phyloP scores from a whole-genome alignment of 2,329 filamentous ascomycete species.

The Purpureocillium takamizusanense region DNA sequence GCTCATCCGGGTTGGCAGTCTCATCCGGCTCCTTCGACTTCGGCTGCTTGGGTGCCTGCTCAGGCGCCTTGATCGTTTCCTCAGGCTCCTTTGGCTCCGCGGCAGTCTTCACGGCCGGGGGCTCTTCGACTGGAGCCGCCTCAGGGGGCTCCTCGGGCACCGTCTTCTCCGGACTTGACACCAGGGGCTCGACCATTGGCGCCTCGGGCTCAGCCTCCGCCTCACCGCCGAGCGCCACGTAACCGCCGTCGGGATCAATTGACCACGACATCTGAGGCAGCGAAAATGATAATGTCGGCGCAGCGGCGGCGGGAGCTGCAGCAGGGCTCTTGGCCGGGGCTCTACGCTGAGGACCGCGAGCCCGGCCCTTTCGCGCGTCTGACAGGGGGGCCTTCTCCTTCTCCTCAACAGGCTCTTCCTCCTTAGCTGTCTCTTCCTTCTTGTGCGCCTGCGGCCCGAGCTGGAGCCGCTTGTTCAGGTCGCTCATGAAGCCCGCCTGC shows the following conservation, averaged over 20 bases:
- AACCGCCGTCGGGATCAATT: slow-evolving; percentile 40
- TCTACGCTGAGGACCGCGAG: slow-evolving; percentile 75
- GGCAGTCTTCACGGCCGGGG: background rate
- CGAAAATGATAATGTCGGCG: slow-evolving; percentile 36
- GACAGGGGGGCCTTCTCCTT: slow-evolving; percentile 70
- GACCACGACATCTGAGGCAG: slow-evolving; percentile 40
- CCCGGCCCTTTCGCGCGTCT: slow-evolving; percentile 85
- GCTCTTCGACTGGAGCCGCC: background rate
- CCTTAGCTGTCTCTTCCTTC: slow-evolving; percentile 55
- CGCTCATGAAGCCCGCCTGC: slow-evolving; percentile 85
- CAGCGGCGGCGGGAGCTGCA: slow-evolving; percentile 20
- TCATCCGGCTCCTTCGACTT: background rate
- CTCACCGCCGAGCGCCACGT: slow-evolving; percentile 19
- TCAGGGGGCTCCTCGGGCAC: slow-evolving; percentile 3
- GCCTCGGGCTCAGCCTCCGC: slow-evolving; percentile 5
- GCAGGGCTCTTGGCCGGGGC: slow-evolving; percentile 46
- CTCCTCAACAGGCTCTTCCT: slow-evolving; percentile 45
- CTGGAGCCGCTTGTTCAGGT: slow-evolving; percentile 82
- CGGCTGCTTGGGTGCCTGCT: too few species aligned
- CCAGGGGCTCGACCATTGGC: too few species aligned
- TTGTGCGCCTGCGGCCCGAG: slow-evolving; percentile 75
- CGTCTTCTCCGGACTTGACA: slow-evolving; percentile 1
- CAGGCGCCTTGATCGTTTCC: background rate
- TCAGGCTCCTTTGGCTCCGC: background rate
- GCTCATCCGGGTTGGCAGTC: slow-evolving; percentile 1